Base-by-base conservation (phyloP, 495 filamentous ascomycete species). In the Hyaloscypha bicolor region DNA sequence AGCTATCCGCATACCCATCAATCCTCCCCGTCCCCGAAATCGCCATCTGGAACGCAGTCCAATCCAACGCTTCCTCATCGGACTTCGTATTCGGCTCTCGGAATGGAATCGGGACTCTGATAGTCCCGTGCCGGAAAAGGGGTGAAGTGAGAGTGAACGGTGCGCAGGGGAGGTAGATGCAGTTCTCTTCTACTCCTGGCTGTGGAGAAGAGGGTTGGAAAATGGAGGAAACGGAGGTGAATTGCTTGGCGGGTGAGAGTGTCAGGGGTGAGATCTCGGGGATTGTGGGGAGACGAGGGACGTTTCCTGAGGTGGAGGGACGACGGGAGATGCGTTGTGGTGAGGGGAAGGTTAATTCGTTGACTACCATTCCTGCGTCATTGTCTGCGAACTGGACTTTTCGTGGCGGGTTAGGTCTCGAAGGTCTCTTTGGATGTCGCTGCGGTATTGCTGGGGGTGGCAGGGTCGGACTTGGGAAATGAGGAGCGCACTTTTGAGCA, bases 31-130 rank as follows among this genome's bases (percentile, higher is more conserved):
- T 81, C 30, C 83, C 82, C 0, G 79, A 73, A 55, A 85, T 84
- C 9, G 84, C 82, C 75, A 85, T 84, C 70, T 86, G 83, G 69
- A 84, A 85, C 12, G 83, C 83, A 22, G 82, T 84, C 83, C 81
- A 85, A 74, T 86, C 83, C 9, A 86, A 73, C 31, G n/a, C 3
- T 42, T 69, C 65, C 3, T 68, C 68, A n/a, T 31, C 59, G 32
- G 56, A 37, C 35, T 48, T 14, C 42, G 16, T 16, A 48, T 48
- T 48, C 3, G 42, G 42, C 16, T 48, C 42, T 48, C 42, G 42
- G 42, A 11, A 48, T 4, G 42, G 42, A 19, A 48, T 48, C 42
- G 42, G 42, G 9, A 86, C 60, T 12, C 81, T 76, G 62, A 86
- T 83, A 8, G 78, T 76, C 2, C 81, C 82, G 60, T 86, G 83